Evolutionary conservation across 495 filamentous ascomycete genomes (phyloP).

Genomic region (Penicillium tannophilum): DNA sequence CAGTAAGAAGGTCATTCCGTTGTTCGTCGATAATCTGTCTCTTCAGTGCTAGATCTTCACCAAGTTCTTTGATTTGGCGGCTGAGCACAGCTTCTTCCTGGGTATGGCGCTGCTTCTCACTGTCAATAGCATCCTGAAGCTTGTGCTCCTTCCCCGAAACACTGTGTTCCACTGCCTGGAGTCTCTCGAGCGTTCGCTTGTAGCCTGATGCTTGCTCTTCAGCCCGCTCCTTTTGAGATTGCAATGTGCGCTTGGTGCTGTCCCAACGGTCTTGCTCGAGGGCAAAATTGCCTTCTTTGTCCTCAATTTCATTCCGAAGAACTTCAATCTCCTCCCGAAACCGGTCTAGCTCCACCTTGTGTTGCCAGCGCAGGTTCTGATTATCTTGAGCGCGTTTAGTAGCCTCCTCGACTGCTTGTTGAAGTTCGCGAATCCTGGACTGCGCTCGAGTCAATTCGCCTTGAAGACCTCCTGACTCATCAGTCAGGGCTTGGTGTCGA

Average conservation of each 20-base stretch:
- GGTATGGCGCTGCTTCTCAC: conserved; percentile 58
- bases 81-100: conserved; percentile 57
- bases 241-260: conserved; percentile 61
- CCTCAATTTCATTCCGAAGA: conserved; percentile 70
- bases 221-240: conserved; percentile 65
- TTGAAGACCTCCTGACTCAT: conserved; percentile 68
- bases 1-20: conserved; percentile 58
- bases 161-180: conserved; percentile 68
- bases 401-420: conserved; percentile 59
- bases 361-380: conserved; percentile 58
- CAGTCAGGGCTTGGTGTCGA: conserved; percentile 68
- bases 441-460: conserved; percentile 61
- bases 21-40: conserved; percentile 55
- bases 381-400: conserved; percentile 59
- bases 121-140: conserved; percentile 63
- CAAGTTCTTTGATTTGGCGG: conserved; percentile 59
- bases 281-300: conserved; percentile 70
- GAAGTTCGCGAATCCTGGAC: conserved; percentile 57
- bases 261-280: conserved; percentile 74
- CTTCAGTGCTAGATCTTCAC: conserved; percentile 57
- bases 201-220: conserved; percentile 71
- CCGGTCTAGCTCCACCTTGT: conserved; percentile 62
- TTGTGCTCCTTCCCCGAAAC: conserved; percentile 65
- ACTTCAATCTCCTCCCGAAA: conserved; percentile 68
- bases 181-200: conserved; percentile 68